Base-by-base conservation (phyloP, 2,329 filamentous ascomycete genomes). In the Dothideomycetes sp. region DNA sequence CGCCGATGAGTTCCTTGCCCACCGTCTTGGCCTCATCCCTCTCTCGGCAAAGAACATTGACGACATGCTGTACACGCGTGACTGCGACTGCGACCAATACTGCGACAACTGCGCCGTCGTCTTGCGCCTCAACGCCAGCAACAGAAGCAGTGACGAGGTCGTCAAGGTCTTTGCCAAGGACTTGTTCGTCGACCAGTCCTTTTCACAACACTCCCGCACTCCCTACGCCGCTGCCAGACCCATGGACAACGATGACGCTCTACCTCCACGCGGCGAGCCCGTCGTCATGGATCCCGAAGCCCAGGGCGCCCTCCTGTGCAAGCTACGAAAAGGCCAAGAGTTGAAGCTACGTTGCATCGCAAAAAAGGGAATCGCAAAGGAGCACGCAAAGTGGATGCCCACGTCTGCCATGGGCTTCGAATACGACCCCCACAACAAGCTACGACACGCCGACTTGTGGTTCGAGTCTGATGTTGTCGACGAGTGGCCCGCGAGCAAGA, bases 341-440 rank as follows among this genome's bases (percentile, higher is more conserved):
- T 67, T 98, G 45, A 81, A 86, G 59, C 76, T 98, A 56, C 84
- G 77, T 45, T 96, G 89, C 58, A 83, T 95, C 49, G 91, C 89
- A 37, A 95, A 94, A 72, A 96, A 96, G 72, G 91, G 91, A 1
- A 96, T 96, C 48, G 88, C 89, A 29, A 98, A 98, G 70, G 91
- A 98, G 61, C 91, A 98, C 63, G 85, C 91, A 8, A 98, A 98
- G 63, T 98, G 91, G 91, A 84, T 86, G 54, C 88, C 91, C 2
- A 89, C 84, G 27, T 75, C 87, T 31, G 91, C 91, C 3, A 80
- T 98, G 31, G 88, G 86, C 17, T 98, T 98, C 58, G 91, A 98
- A 63, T 98, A 98, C 62, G 91, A 98, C 59, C 91, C 91, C 45
- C 84, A 93, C 62, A 98, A 98, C 67, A 95, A 94, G 65, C 69